Evolutionary conservation across 2,329 filamentous ascomycete species (phyloP), one percentile per base, ranked within the genome.

Genomic region (Exophiala calicioides): DNA sequence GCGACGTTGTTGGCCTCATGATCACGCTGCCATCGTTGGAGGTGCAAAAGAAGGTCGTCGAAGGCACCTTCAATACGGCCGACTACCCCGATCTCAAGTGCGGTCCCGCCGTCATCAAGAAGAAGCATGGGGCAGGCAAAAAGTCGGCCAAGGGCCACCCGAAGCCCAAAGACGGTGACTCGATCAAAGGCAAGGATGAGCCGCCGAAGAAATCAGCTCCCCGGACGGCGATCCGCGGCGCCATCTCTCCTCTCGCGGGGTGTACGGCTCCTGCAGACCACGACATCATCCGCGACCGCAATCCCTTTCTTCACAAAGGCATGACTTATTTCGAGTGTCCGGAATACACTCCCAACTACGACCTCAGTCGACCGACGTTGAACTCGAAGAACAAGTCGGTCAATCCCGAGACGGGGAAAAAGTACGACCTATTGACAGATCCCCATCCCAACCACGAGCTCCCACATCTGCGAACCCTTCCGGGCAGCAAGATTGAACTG

Each of bases 241-340:
- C 43, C 13, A 16, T 56, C 8, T 20, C 32, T 5, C 47, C 58
- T 8, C 8, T 47, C 18, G 15, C 26, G 6, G 46, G 44, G n/a
- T 40, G 32, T 19, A 18, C 48, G 9, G 13, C 37, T 5, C 57
- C 57, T 9, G 48, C 57, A 3, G 55, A 58, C 24, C 43, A 50
- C 42, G 93, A 97, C 65, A 86, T 97, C 53, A 88, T 98, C 50
- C 88, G 94, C 53, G 94, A 98, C 67, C 87, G 93, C 37, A 89
- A 96, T 33, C 90, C 93, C 1, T 95, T 97, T 57, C 84, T 90
- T 7, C 94, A 95, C 74, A 96, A 95, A 68, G 57, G 58, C 15
- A 50, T 56, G 52, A 53, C 52, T 8, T 60, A 60, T 45, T 94
- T 94, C 62, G 90, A 95, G 68, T 86, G 88, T 63, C 86, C 90